phyloP scores from a whole-genome alignment of 345 rosid species.

The Rubroshorea leprosula region DNA sequence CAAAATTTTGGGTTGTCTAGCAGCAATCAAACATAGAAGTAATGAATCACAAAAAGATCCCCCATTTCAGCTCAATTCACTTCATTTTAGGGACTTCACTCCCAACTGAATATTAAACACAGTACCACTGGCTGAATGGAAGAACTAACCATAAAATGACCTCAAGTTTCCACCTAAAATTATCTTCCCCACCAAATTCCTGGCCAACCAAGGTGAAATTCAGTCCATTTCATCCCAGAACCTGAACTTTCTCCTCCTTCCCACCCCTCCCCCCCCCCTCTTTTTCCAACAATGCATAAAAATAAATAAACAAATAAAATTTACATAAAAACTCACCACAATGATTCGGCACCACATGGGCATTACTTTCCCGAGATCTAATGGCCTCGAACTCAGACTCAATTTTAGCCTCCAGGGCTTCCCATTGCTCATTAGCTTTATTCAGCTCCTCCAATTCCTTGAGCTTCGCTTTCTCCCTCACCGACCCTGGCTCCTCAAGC shows the following conservation, averaged over 20 bases:
- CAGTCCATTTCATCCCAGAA: no score
- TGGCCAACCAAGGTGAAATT: no score
- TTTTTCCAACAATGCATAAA: neutral
- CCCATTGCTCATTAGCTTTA: constrained; percentile 56
- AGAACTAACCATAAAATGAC: neutral
- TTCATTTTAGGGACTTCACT: constrained; percentile 28
- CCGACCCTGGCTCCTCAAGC: constrained; percentile 22
- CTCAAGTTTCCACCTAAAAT: neutral
- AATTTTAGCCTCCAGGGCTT: constrained; percentile 64
- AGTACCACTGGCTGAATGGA: neutral
- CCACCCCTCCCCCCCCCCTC: constrained; percentile 28
- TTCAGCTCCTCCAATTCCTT: constrained; percentile 40
- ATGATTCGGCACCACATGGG: constrained; percentile 83
- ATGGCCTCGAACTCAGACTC: constrained; percentile 78
- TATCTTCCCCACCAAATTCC: neutral
- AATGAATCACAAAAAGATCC: no score
- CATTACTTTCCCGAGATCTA: constrained; percentile 69
- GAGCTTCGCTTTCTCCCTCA: constrained; percentile 23
- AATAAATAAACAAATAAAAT: neutral
- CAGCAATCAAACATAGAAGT: no score
- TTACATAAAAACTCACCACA: constrained; percentile 54
- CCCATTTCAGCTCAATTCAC: constrained; percentile 38
- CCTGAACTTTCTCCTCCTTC: constrained; percentile 32
- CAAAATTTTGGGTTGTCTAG: no score
- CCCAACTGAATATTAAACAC: constrained; percentile 1